These are phyloP conservation scores for Thielaviopsis cerberus DNA, from an alignment of 2,329 filamentous ascomycete species.

Conservation along the genomic window DNA sequence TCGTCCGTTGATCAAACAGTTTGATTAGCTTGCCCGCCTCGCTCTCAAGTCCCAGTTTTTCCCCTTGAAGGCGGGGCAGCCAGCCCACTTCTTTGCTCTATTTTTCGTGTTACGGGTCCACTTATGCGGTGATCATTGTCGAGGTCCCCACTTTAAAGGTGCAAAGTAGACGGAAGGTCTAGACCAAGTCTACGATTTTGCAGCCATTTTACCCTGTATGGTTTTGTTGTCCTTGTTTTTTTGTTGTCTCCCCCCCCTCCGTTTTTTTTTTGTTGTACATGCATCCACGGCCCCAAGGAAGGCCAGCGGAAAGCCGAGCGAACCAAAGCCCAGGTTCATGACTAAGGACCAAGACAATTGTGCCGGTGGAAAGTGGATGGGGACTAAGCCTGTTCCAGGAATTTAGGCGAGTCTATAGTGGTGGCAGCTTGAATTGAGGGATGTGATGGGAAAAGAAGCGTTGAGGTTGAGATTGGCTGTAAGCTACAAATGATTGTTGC, in stretches of 20 bases:
- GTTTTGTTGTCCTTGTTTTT: not conserved
- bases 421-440: not conserved
- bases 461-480: conserved; percentile 10
- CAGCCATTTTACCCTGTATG: not conserved
- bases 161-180: conserved; percentile 6
- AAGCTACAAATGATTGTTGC: not conserved
- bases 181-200: not conserved
- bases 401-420: not conserved
- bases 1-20: not conserved
- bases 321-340: not conserved
- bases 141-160: not conserved
- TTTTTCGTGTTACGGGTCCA: not conserved
- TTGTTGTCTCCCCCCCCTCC: not conserved
- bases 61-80: not conserved
- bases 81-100: not conserved
- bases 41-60: not conserved
- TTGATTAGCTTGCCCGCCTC: not conserved
- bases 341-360: not conserved
- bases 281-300: not conserved
- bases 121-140: not conserved
- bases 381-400: not conserved
- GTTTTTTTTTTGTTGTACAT: not conserved
- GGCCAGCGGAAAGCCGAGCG: conserved; percentile 5
- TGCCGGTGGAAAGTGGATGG: not conserved
- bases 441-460: conserved; percentile 6